Evolutionary conservation across 2,329 filamentous ascomycete species (phyloP).

Genomic region (Cladophialophora psammophila): DNA sequence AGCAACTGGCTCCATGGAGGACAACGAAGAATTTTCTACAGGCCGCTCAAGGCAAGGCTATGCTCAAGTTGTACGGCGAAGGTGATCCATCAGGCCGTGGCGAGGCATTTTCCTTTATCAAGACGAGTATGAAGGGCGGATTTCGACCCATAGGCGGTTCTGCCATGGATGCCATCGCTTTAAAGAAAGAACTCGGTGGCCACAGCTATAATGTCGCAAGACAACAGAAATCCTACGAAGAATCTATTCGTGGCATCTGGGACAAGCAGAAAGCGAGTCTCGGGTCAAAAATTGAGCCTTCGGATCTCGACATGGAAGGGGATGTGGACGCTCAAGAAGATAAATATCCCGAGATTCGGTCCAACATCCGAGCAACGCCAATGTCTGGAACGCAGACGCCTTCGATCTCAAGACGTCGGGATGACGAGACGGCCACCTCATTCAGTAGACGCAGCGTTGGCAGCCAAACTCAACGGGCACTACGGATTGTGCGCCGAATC

Average conservation of each 20-base stretch:
- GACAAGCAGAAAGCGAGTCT: slow-evolving; percentile 82
- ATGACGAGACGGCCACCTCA: slow-evolving; percentile 82
- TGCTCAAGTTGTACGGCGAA: slow-evolving; percentile 92
- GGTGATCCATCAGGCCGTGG: slow-evolving; percentile 94
- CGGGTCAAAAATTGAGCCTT: slow-evolving; percentile 72
- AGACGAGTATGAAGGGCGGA: slow-evolving; percentile 98
- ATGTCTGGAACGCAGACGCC: slow-evolving; percentile 72
- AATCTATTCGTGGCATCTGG: slow-evolving; percentile 92
- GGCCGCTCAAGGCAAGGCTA: slow-evolving; percentile 91
- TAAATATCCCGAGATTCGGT: slow-evolving; percentile 48
- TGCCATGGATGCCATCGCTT: slow-evolving; percentile 84
- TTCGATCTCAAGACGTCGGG: slow-evolving; percentile 56
- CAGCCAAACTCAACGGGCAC: slow-evolving; percentile 65
- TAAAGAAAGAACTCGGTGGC: slow-evolving; percentile 78
- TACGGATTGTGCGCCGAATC: slow-evolving; percentile 71
- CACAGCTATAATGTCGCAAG: slow-evolving; percentile 98
- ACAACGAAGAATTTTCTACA: slow-evolving; percentile 96
- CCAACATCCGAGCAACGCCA: slow-evolving; percentile 62
- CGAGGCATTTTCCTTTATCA: slow-evolving; percentile 94
- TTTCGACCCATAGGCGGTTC: slow-evolving; percentile 91
- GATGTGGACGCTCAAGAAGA: slow-evolving; percentile 60
- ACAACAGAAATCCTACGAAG: slow-evolving; percentile 90
- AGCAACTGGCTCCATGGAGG: slow-evolving; percentile 94
- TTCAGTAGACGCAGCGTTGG: slow-evolving; percentile 74
- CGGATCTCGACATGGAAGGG: slow-evolving; percentile 74